These are phyloP conservation scores for Paspalum vaginatum DNA, from an alignment of 176 grass and related monocot species.

Conservation along the genomic window DNA sequence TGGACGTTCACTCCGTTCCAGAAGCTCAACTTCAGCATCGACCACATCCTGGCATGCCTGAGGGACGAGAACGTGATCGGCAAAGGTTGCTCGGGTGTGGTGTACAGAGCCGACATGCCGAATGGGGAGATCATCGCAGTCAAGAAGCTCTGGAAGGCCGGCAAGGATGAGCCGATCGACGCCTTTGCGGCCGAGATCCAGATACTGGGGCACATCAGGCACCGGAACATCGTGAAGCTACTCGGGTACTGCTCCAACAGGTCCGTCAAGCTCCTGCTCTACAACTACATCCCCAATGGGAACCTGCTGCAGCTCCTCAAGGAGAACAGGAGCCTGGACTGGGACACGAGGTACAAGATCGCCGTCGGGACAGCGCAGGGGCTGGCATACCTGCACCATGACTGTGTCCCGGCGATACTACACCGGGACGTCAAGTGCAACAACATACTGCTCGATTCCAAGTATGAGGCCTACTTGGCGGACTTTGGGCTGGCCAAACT, in stretches of 20 bases:
- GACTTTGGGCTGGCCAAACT: constrained; percentile 97
- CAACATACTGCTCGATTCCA: constrained; percentile 89
- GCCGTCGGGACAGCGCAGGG: constrained; percentile 76
- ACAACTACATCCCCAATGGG: constrained; percentile 95
- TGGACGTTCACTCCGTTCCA: constrained; percentile 91
- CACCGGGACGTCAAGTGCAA: constrained; percentile 97
- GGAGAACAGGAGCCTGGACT: constrained; percentile 82
- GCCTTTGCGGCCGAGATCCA: constrained; percentile 82
- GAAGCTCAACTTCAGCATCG: constrained; percentile 80
- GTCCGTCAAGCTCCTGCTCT: constrained; percentile 84
- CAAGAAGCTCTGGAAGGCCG: constrained; percentile 92
- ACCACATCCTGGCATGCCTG: constrained; percentile 75
- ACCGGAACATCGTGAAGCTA: constrained; percentile 94
- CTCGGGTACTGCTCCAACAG: constrained; percentile 95
- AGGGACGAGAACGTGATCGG: constrained; percentile 94
- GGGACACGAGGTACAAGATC: constrained; percentile 93
- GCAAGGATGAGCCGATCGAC: constrained; percentile 70
- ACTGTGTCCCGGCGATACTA: constrained; percentile 81
- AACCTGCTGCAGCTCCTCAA: constrained; percentile 83
- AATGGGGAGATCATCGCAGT: constrained; percentile 85
- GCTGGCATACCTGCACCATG: constrained; percentile 89
- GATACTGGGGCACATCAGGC: constrained; percentile 92
- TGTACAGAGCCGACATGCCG: constrained; percentile 94
- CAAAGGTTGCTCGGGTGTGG: constrained; percentile 88
- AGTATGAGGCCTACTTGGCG: constrained; percentile 85